Evolutionary conservation across 257 asterid species (phyloP), one percentile per base, ranked within the genome.

Genomic region (Orobanche coerulescens): DNA sequence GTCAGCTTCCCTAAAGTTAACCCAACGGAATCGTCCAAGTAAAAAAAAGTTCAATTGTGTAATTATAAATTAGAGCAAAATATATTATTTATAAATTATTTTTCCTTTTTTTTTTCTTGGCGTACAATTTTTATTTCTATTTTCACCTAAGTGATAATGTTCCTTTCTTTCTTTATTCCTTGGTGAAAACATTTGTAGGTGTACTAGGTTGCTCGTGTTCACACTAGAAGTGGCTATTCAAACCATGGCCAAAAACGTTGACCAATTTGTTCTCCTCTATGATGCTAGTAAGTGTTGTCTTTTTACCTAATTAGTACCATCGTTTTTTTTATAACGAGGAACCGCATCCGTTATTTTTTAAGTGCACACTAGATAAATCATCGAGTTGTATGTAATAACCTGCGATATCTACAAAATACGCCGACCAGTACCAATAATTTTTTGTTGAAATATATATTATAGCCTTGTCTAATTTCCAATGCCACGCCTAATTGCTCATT

Each of bases 171-270:
- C 1, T 51, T 63, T 20, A 3, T 46, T 14, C 3, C 2, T 61
- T 46, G 43, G 19, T 51, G 31, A 14, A 31, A n/a, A 23, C 28
- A 34, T 65, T 55, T 67, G 33, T 62, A 91, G 98, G 84, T 79
- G 84, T 51, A 88, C 81, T 55, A 81, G 90, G 51, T 58, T 92
- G 78, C 55, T 88, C 11, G 98, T 84, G 43, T 92, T 92, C 75
- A 92, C 98, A 31, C 75, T 92, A n/a, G 98, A 92, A 76, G 96
- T 92, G 71, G 96, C 95, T 0, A 74, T 84, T 61, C 96, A 92
- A 72, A 82, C 88, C 26, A 92, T 88, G 98, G 62, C 75, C 0
- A 88, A 67, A 79, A 81, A 79, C 71, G 86, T 82, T 20, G 90
- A 92, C 64, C 94, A 88, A 66, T 78, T 88, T 59, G 83, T 88